Conservation (phyloP, 768 basidiomycete species). For the Chalciporus chontae region DNA sequence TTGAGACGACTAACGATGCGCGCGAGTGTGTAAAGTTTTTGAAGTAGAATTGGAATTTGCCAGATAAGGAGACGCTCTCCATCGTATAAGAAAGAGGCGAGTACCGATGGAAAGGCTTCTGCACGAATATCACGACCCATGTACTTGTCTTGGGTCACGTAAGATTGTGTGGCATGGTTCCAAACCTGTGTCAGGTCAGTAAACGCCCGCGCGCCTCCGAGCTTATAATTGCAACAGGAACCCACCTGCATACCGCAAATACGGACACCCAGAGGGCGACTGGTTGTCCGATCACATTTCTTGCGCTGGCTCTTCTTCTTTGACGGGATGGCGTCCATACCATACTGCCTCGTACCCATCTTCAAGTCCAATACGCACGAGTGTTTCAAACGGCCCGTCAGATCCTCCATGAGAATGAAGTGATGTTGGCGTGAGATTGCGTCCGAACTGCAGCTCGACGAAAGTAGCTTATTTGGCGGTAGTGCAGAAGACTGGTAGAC, state of each 20-base stretch:
- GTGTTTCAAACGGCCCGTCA: constrained; percentile 86
- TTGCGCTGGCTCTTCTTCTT: constrained; percentile 99
- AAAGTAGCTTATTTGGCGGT: constrained; percentile 26
- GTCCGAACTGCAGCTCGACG: constrained; percentile 39
- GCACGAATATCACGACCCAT: constrained; percentile 86
- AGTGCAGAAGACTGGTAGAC: constrained; percentile 27
- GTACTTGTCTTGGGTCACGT: constrained; percentile 95
- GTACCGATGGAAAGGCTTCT: constrained; percentile 77
- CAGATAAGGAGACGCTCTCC: constrained; percentile 81
- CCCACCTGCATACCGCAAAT: constrained; percentile 99
- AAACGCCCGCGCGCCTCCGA: constrained; percentile 1
- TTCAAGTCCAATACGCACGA: constrained; percentile 98
- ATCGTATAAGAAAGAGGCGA: constrained; percentile 81
- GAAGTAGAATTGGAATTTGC: constrained; percentile 88
- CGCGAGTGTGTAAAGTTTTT: constrained; percentile 92
- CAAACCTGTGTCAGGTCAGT: constrained; percentile 63
- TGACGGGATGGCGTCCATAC: constrained; percentile 84
- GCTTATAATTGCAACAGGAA: constrained; percentile 7
- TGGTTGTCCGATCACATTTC: constrained; percentile 96
- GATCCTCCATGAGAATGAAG: constrained; percentile 98
- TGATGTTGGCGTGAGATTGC: constrained; percentile 85
- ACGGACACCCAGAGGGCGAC: constrained; percentile 83
- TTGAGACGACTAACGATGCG: constrained; percentile 84
- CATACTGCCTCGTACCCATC: constrained; percentile 99
- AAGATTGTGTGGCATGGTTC: constrained; percentile 81